These are phyloP conservation scores for Fusarium vanettenii DNA, from an alignment of 2,329 filamentous ascomycete genomes.

Conservation along the genomic window DNA sequence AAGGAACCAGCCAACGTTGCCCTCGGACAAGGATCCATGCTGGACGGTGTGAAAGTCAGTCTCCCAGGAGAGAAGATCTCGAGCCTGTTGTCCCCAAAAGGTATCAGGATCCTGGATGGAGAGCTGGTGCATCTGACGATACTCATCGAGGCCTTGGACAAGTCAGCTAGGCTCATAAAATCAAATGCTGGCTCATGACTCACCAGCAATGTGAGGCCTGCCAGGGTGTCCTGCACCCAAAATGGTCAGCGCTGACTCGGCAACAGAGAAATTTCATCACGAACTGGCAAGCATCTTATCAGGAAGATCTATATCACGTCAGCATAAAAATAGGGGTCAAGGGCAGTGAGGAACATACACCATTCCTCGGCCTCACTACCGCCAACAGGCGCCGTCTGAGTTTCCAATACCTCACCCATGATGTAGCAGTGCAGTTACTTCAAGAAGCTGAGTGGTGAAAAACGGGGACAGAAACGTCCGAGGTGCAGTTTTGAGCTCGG, in stretches of 20 bases:
- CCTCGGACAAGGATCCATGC: slow-evolving; percentile 76
- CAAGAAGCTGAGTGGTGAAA: not conserved
- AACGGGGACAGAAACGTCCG: not conserved
- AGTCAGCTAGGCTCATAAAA: not conserved
- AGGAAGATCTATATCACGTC: slow-evolving; percentile 22
- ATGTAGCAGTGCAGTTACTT: not conserved
- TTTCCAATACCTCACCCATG: slow-evolving; percentile 22
- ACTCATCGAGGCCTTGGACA: slow-evolving; percentile 66
- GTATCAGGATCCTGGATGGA: slow-evolving; percentile 86
- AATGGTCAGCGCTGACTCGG: slow-evolving; percentile 8
- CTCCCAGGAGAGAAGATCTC: slow-evolving; percentile 88
- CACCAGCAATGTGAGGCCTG: slow-evolving; percentile 34
- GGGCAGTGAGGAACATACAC: slow-evolving; percentile 21
- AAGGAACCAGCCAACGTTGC: slow-evolving; percentile 91
- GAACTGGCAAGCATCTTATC: slow-evolving; percentile 36
- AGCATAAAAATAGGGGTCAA: not conserved
- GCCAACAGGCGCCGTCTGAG: slow-evolving; percentile 1
- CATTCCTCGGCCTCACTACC: slow-evolving; percentile 19
- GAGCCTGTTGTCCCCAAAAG: slow-evolving; percentile 87
- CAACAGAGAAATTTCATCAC: slow-evolving; percentile 2
- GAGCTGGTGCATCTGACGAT: slow-evolving; percentile 73
- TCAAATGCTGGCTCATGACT: not conserved
- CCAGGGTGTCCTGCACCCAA: slow-evolving; percentile 28
- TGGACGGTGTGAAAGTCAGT: slow-evolving; percentile 88
- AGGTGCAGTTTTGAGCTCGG: not conserved